Base-by-base conservation (phyloP, 305 asterid genomes). In the Fraxinus sp. region DNA sequence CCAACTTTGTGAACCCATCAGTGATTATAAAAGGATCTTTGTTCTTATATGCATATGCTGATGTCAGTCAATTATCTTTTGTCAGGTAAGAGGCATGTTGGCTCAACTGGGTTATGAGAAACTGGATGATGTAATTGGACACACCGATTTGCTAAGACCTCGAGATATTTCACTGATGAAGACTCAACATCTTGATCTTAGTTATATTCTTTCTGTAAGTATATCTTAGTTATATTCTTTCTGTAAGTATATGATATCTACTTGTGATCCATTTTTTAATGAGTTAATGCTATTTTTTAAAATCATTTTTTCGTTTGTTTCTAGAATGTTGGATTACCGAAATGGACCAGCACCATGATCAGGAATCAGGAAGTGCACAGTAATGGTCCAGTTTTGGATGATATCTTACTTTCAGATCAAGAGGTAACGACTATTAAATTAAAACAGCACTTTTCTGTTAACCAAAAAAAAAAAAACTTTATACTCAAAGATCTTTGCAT, bases 331-430 rank as follows among this genome's bases (percentile, higher is more conserved):
- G 98, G 98, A 30, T 83, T 94, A 33, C 97, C 99, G 22, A 94
- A 91, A 88, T 92, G 91, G 98, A 92, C 92, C 93, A 96, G 99
- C 93, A 92, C 93, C 71, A 76, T 75, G 84, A 93, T 95, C 86
- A 86, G 98, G 92, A 92, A 90, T 37, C 98, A 96, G 87, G 98
- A 91, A 84, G 99, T 93, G 85, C 99, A 96, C 79, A 88, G 90
- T 70, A 96, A 96, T 81, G 99, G 98, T 78, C 99, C 95, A 78
- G 98, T 95, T 85, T 90, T 96, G 80, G 99, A 96, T 86, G 99
- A 96, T 80, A 85, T 87, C 7, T 77, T 96, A 85, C 97, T 96
- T 78, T 86, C 97, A 35, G 98, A 96, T 76, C 89, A 87, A 28
- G 94, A 92, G 99, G 99, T 92, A 88, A 77, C 24, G n/a, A 71